These are phyloP conservation scores for Amylostereum areolatum DNA, from an alignment of 1,284 basidiomycete species.

Conservation along the genomic window DNA sequence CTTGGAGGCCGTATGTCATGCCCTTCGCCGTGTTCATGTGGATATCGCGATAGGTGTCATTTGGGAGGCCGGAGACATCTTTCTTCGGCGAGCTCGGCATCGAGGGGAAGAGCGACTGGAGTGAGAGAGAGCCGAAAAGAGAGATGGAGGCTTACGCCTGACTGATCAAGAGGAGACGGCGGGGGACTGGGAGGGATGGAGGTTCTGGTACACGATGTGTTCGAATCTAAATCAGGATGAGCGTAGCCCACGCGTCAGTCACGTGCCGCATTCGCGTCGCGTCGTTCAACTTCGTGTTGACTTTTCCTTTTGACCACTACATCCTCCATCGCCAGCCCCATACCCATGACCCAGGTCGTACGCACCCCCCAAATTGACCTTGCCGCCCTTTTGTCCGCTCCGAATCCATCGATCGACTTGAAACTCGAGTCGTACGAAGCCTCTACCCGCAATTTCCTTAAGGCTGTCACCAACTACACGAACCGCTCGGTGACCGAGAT, in stretches of 20 bases:
- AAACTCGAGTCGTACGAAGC: conserved; percentile 53
- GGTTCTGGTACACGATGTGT: no score
- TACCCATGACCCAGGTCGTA: conserved; percentile 32
- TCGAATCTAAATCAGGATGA: no score
- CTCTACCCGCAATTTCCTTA: conserved; percentile 63
- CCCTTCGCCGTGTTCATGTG: conserved; percentile 71
- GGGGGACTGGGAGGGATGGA: no score
- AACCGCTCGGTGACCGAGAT: conserved; percentile 58
- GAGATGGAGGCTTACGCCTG: no score
- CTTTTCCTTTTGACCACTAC: no score
- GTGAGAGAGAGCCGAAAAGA: no score
- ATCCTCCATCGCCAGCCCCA: no score
- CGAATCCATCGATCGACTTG: conserved; percentile 60
- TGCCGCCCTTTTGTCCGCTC: conserved; percentile 44
- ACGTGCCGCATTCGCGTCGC: no score
- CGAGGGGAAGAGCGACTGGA: not conserved
- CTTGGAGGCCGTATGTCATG: conserved; percentile 36
- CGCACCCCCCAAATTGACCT: conserved; percentile 62
- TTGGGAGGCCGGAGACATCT: conserved; percentile 1
- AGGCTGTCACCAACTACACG: conserved; percentile 63
- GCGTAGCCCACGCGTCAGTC: no score
- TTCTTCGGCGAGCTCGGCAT: not conserved
- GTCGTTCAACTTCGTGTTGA: no score
- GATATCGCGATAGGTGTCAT: conserved; percentile 36
- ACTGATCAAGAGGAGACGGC: no score